A percentile compares a stretch with the other conserved stretches of the same genome.
phyloP scores from a whole-genome alignment of 1,284 basidiomycete species.

The Ustilago loliicola region DNA sequence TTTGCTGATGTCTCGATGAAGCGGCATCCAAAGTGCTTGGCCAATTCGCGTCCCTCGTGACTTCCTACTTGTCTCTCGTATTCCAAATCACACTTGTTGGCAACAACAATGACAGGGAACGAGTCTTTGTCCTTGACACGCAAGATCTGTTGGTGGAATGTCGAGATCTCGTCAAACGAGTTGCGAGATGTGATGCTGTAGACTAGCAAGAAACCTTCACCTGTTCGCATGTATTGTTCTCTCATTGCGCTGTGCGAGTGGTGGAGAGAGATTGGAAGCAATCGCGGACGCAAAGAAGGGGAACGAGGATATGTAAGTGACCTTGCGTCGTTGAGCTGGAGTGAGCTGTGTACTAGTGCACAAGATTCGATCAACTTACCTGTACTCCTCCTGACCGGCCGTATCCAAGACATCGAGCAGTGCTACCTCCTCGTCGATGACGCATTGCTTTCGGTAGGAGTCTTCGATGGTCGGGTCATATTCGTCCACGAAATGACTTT shows the following conservation, averaged over 20 bases:
- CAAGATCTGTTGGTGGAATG: slow-evolving; percentile 92
- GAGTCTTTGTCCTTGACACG: slow-evolving; percentile 93
- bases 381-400: slow-evolving; percentile 97
- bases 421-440: slow-evolving; percentile 96
- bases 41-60: slow-evolving; percentile 97
- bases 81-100: slow-evolving; percentile 99
- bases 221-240: slow-evolving; percentile 96
- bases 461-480: slow-evolving; percentile 96
- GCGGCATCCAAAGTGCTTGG: slow-evolving; percentile 94
- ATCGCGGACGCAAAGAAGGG: not conserved
- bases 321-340: not conserved
- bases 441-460: slow-evolving; percentile 71
- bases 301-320: not conserved
- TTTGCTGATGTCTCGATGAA: slow-evolving; percentile 99
- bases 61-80: slow-evolving; percentile 97
- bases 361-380: slow-evolving; percentile 75
- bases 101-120: slow-evolving; percentile 97
- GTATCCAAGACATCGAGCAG: slow-evolving; percentile 98
- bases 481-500: slow-evolving; percentile 94
- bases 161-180: slow-evolving; percentile 96
- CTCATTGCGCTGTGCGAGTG: slow-evolving; percentile 84
- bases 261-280: not conserved
- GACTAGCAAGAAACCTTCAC: slow-evolving; percentile 97
- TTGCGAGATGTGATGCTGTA: slow-evolving; percentile 98
- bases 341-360: not conserved